These are phyloP conservation scores for Coemansia sp. DNA, from an alignment of 192 early-diverging fungal species.

Conservation along the genomic window DNA sequence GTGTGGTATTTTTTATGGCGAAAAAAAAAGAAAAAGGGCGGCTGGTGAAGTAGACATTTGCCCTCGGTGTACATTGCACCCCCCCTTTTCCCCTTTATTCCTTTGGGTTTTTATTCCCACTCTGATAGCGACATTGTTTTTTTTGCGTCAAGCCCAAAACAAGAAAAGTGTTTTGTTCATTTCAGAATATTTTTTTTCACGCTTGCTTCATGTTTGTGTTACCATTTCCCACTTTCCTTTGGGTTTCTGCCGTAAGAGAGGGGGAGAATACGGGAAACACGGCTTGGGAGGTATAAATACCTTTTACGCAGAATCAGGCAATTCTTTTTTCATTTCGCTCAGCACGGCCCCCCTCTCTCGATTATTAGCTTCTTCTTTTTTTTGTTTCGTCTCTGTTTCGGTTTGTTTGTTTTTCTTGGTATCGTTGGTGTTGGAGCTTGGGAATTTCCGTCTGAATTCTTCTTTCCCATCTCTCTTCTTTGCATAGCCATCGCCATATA, in stretches of 20 bases:
- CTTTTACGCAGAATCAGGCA: not conserved
- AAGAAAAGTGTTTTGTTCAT: not conserved
- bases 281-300: conserved; percentile 1
- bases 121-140: conserved; percentile 3
- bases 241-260: not conserved
- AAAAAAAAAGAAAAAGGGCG: not conserved
- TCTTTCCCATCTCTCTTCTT: not conserved
- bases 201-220: not conserved
- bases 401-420: not conserved
- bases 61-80: not conserved
- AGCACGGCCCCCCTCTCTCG: not conserved
- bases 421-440: not conserved
- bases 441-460: not conserved
- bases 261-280: no score
- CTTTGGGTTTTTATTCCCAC: not conserved
- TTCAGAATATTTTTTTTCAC: not conserved
- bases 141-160: not conserved
- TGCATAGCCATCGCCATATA: not conserved
- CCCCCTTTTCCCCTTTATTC: not conserved
- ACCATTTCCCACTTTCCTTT: not conserved
- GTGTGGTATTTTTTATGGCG: not conserved
- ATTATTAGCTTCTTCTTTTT: not conserved
- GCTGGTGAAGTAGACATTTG: not conserved
- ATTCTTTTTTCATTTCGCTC: not conserved
- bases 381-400: not conserved